Evolutionary conservation across 1,284 basidiomycete genomes (phyloP), one percentile per base, ranked within the genome.

Genomic region (Ganoderma lingzhi): DNA sequence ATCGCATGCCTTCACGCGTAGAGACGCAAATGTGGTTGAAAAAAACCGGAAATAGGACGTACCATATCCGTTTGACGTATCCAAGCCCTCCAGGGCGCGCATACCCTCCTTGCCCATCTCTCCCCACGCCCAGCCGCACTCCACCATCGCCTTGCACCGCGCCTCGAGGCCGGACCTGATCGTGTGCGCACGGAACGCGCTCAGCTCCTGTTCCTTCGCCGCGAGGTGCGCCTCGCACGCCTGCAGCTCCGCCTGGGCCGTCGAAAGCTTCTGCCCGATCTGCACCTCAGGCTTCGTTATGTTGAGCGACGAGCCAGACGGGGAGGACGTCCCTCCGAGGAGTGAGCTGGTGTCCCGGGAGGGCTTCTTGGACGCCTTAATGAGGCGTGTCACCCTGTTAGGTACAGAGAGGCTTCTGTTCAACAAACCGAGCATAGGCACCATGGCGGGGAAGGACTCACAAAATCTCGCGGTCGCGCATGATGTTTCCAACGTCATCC

Each of bases 391-490:
- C 12, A 94, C 89, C 2, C 92, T 94, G 74, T 15, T n/a, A 6
- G 4, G 56, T 5, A 58, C 32, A 35, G 53, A n/a, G 53, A 4
- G 48, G n/a, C 12, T 51, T 28, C 48, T 9, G 19, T 39, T 58
- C 17, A 58, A 14, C 19, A 58, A 12, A 58, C 35, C 35, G 48
- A 58, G 8, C 32, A 19, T 9, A 0, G 19, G 19, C 39, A 12
- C 23, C 23, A 17, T 35, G 15, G 63, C 4, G 14, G 51, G 51
- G 66, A 48, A 12, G 0, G 23, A 85, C 92, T 78, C 72, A 93
- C 93, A 94, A 83, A 71, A 94, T 94, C 74, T 94, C 93, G 48
- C 92, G 82, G 79, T 94, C 93, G 3, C 91, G 83, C 63, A 92
- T 82, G 66, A 93, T 84, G 71, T 87, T 89, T 19, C 82, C 84